phyloP scores from a whole-genome alignment of 2,329 filamentous ascomycete genomes.

The Talaromyces sp. region DNA sequence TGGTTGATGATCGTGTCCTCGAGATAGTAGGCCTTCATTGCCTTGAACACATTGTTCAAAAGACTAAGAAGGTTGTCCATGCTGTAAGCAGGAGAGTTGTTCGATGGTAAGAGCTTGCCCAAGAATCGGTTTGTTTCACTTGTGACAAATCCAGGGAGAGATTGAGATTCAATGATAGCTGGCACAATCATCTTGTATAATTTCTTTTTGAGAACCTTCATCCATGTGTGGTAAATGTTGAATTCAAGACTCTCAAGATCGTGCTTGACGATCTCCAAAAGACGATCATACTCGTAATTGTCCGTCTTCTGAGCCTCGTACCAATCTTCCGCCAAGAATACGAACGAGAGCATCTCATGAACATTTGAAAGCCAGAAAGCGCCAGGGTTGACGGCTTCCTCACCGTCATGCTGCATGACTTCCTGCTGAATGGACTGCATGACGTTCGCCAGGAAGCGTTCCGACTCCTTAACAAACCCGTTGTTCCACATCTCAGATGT shows the following conservation, averaged over 20 bases:
- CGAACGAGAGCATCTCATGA: slow-evolving; percentile 98
- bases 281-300: slow-evolving; percentile 96
- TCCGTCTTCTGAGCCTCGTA: slow-evolving; percentile 99
- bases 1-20: slow-evolving; percentile 96
- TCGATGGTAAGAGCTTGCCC: slow-evolving; percentile 89
- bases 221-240: slow-evolving; percentile 99
- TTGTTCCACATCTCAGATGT: slow-evolving; percentile 99
- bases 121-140: slow-evolving; percentile 98
- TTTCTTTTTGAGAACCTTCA: slow-evolving; percentile 99
- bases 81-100: slow-evolving; percentile 90
- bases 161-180: slow-evolving; percentile 98
- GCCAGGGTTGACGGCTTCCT: slow-evolving; percentile 94
- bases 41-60: slow-evolving; percentile 94
- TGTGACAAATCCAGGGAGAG: slow-evolving; percentile 94
- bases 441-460: slow-evolving; percentile 96
- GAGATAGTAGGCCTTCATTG: slow-evolving; percentile 97
- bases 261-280: slow-evolving; percentile 98
- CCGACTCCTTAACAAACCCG: slow-evolving; percentile 98
- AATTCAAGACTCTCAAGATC: slow-evolving; percentile 97
- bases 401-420: slow-evolving; percentile 97
- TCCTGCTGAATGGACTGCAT: slow-evolving; percentile 99
- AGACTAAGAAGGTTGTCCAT: slow-evolving; percentile 98
- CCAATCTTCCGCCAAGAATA: slow-evolving; percentile 98
- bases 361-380: slow-evolving; percentile 99
- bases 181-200: slow-evolving; percentile 99